Conservation (phyloP, 2,329 filamentous ascomycete species). For the Diplodia scrobiculata region DNA sequence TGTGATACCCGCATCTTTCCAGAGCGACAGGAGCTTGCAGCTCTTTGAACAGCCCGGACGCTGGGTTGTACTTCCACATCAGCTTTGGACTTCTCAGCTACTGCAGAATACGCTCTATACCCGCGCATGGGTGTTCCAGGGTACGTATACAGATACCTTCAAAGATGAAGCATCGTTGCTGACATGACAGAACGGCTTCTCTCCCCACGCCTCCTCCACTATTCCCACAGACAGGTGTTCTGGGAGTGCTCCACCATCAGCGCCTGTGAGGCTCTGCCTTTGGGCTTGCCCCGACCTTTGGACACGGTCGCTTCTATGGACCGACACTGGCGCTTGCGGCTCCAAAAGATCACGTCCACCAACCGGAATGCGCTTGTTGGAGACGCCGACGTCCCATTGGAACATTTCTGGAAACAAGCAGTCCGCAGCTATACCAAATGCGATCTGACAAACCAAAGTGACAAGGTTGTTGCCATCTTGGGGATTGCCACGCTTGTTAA, state of each 20-base stretch:
- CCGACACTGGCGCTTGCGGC: constrained; percentile 35
- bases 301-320: constrained; percentile 33
- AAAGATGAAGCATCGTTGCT: background rate
- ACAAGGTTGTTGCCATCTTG: constrained; percentile 38
- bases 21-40: constrained; percentile 32
- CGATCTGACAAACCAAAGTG: constrained; percentile 33
- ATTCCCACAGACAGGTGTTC: constrained; percentile 35
- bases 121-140: constrained; percentile 39
- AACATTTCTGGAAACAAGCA: constrained; percentile 35
- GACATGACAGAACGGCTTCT: constrained; percentile 35
- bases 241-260: constrained; percentile 37
- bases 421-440: constrained; percentile 36
- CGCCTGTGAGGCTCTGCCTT: constrained; percentile 33
- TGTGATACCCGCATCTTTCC: constrained; percentile 33
- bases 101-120: constrained; percentile 33
- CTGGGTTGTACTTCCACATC: constrained; percentile 34
- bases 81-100: constrained; percentile 35
- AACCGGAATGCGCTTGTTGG: background rate
- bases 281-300: constrained; percentile 32
- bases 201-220: constrained; percentile 37
- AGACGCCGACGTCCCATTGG: constrained; percentile 33
- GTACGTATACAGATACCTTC: background rate
- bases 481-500: constrained; percentile 38
- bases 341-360: background rate
- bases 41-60: constrained; percentile 30